Conservation (phyloP, 768 basidiomycete species). For the Cystoderma amianthinum region DNA sequence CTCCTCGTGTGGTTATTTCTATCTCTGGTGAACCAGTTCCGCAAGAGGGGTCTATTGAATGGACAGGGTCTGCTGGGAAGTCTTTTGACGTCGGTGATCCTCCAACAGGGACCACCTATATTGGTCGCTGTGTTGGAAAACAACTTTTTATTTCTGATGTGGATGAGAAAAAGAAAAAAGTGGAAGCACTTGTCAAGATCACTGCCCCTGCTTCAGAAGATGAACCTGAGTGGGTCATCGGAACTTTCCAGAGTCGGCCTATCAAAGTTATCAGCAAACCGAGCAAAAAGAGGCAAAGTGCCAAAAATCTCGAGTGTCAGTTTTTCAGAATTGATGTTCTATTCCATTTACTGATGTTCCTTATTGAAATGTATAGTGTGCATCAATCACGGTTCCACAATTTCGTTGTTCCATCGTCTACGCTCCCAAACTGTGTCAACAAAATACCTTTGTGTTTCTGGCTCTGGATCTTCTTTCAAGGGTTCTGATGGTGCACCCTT, state of each 20-base stretch:
- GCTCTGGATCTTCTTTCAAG: slow-evolving; percentile 86
- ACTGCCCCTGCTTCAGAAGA: slow-evolving; percentile 75
- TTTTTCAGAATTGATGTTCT: slow-evolving; percentile 13
- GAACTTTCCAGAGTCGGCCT: slow-evolving; percentile 86
- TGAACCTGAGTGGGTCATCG: slow-evolving; percentile 78
- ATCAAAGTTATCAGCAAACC: slow-evolving; percentile 99
- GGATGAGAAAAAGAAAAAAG: slow-evolving; percentile 92
- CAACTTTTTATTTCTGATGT: slow-evolving; percentile 93
- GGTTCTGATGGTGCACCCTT: slow-evolving; percentile 88
- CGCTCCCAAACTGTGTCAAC: slow-evolving; percentile 95
- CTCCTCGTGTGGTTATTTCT: slow-evolving; percentile 81
- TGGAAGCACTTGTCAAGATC: slow-evolving; percentile 88
- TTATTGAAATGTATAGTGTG: slow-evolving; percentile 50
- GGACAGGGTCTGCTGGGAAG: slow-evolving; percentile 82
- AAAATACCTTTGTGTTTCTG: slow-evolving; percentile 93
- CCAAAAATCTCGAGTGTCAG: slow-evolving; percentile 89
- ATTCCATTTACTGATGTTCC: slow-evolving; percentile 5
- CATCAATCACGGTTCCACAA: slow-evolving; percentile 92
- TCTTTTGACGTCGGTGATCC: slow-evolving; percentile 76
- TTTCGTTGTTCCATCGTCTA: slow-evolving; percentile 93
- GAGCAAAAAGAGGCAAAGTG: slow-evolving; percentile 92
- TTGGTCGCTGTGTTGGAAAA: slow-evolving; percentile 91
- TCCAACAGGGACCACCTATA: slow-evolving; percentile 78
- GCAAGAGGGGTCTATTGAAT: slow-evolving; percentile 81
- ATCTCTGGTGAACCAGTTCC: slow-evolving; percentile 88